Conservation (phyloP, 495 filamentous ascomycete genomes). For the Neurospora tetraspora region DNA sequence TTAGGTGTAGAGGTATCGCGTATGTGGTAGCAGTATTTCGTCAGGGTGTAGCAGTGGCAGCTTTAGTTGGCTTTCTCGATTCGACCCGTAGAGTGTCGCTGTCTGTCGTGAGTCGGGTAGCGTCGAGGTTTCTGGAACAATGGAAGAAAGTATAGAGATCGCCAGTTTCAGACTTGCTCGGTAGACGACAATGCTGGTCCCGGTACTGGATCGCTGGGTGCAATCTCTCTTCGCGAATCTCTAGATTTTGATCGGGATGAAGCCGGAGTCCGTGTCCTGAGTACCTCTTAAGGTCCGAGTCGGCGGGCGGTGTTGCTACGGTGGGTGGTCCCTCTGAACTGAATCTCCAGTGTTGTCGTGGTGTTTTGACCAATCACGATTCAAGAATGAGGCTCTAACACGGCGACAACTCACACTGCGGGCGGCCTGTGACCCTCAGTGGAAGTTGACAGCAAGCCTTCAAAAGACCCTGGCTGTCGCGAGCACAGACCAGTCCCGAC, state of each 20-base stretch:
- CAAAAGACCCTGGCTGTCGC: background rate
- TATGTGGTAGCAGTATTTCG: too few relatives aligned
- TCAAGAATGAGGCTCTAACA: background rate
- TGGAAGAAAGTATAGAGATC: background rate
- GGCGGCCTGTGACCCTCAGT: background rate
- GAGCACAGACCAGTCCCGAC: background rate
- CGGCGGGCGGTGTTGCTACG: background rate
- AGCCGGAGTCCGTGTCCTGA: background rate
- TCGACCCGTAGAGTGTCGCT: background rate
- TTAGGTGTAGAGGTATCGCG: background rate
- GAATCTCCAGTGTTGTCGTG: background rate
- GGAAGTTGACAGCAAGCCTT: constrained; percentile 4
- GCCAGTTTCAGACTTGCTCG: background rate
- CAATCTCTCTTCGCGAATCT: background rate
- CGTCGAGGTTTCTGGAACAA: background rate
- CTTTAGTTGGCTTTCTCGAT: background rate
- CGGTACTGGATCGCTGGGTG: background rate
- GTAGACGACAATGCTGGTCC: background rate
- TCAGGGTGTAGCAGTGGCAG: background rate
- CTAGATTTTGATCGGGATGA: background rate
- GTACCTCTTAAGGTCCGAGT: background rate
- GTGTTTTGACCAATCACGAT: background rate
- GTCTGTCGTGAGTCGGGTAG: background rate
- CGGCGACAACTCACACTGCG: background rate
- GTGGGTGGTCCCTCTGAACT: background rate